Conservation (phyloP, 75 land plant species). For the Gnetum montanum region DNA sequence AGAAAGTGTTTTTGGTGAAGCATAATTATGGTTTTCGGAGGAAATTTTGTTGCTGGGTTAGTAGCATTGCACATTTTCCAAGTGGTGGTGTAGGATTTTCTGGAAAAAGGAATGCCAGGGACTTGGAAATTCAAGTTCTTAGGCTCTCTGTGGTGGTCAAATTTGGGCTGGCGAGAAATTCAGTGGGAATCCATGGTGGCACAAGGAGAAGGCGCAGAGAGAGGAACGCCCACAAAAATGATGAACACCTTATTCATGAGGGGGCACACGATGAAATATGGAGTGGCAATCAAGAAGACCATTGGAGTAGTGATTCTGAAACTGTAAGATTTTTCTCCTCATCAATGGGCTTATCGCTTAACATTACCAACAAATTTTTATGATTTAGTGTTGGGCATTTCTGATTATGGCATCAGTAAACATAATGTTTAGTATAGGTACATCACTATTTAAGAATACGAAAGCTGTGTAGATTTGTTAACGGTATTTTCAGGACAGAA, state of each 20-base stretch:
- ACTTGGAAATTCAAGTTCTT: too few species aligned
- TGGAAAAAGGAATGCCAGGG: too few species aligned
- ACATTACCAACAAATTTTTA: neutral
- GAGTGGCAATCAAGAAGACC: neutral
- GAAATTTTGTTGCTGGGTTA: too few species aligned
- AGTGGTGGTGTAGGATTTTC: too few species aligned
- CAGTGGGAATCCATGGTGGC: slow-evolving; percentile 1
- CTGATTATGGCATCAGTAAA: neutral
- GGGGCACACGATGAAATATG: neutral
- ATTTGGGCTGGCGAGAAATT: slow-evolving; percentile 5
- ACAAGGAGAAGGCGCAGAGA: neutral
- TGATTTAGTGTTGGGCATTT: neutral
- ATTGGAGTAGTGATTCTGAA: neutral
- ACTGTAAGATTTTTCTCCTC: neutral
- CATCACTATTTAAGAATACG: too few species aligned
- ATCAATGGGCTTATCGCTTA: neutral
- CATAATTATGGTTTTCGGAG: too few species aligned
- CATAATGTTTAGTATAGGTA: neutral
- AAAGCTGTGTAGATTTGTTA: too few species aligned
- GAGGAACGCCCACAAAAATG: neutral
- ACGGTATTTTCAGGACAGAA: too few species aligned
- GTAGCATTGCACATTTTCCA: too few species aligned
- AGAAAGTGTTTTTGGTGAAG: too few species aligned
- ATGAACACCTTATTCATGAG: neutral
- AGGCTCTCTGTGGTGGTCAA: neutral